phyloP scores from a whole-genome alignment of 2,329 filamentous ascomycete genomes.

The Aureobasidium sp. region DNA sequence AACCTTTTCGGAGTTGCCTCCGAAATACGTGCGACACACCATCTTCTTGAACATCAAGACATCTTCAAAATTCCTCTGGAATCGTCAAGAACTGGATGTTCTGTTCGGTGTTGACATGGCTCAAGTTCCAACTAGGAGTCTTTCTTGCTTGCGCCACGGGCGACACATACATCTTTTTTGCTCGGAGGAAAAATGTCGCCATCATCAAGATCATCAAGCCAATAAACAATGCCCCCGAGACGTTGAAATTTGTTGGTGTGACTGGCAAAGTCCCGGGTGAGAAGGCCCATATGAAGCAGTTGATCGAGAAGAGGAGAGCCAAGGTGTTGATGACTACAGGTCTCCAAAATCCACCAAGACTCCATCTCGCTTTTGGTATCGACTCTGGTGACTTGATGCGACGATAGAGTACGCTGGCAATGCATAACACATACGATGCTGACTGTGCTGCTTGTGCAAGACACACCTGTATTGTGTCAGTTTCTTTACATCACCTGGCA shows the following conservation, averaged over 20 bases:
- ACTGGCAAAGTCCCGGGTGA: neutral
- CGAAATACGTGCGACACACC: too few relatives aligned
- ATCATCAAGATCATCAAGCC: neutral
- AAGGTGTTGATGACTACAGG: neutral
- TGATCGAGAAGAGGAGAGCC: neutral
- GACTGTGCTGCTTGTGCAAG: neutral
- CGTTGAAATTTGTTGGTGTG: slow-evolving; percentile 1
- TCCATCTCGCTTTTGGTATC: slow-evolving; percentile 2
- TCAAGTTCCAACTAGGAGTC: neutral
- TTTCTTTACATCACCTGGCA: neutral
- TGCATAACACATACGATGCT: neutral
- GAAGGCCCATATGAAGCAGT: neutral
- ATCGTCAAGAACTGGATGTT: slow-evolving; percentile 6
- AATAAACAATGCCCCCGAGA: neutral
- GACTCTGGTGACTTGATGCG: neutral
- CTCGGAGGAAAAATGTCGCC: neutral
- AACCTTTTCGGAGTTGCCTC: too few relatives aligned
- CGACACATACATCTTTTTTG: neutral
- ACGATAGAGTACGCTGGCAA: neutral
- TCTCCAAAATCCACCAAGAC: neutral
- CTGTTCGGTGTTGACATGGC: neutral
- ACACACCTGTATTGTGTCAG: neutral
- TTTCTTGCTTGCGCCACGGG: neutral
- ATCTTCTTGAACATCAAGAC: neutral
- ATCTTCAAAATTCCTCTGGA: neutral